Percentiles rank a stretch among this genome's conserved stretches.
phyloP scores from a whole-genome alignment of 164 flowering plant species.

The Piper longum region DNA sequence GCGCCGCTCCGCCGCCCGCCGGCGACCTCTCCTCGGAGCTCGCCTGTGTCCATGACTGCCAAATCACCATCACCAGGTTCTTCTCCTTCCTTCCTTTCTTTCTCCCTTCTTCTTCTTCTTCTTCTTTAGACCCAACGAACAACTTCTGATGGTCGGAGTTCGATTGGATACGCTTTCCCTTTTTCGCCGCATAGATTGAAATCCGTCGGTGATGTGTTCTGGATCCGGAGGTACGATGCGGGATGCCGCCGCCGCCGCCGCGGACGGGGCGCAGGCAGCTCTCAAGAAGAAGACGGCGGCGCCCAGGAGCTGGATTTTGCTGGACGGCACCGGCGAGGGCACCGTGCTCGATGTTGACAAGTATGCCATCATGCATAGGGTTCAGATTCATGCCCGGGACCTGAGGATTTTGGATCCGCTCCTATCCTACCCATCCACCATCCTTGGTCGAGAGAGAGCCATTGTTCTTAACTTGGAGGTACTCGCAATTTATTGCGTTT shows the following conservation, averaged over 20 bases:
- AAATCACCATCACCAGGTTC: no score
- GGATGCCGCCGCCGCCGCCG: slow-evolving; percentile 28
- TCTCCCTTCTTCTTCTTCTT: no score
- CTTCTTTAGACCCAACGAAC: no score
- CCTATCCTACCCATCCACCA: slow-evolving; percentile 83
- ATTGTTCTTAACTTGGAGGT: slow-evolving; percentile 93
- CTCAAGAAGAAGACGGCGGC: slow-evolving; percentile 49
- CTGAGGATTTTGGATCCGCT: slow-evolving; percentile 84
- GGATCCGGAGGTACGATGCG: slow-evolving; percentile 25
- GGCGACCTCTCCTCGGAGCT: no score
- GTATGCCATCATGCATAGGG: slow-evolving; percentile 79
- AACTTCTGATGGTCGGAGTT: no score
- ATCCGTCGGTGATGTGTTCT: slow-evolving; percentile 4
- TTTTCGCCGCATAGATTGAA: no score
- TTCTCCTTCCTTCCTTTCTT: no score
- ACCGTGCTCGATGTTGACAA: slow-evolving; percentile 68
- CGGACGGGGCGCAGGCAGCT: slow-evolving; percentile 28
- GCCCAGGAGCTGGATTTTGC: slow-evolving; percentile 62
- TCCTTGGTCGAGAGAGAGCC: slow-evolving; percentile 83
- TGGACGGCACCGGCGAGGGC: slow-evolving; percentile 47
- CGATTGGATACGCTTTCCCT: no score
- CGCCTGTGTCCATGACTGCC: no score
- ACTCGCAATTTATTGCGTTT: neutral
- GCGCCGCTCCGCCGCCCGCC: no score
- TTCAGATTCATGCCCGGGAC: slow-evolving; percentile 85